Percentiles rank a stretch among this genome's conserved stretches.
Conservation (phyloP, 2,329 filamentous ascomycete genomes). For the Hypomyces rosellus region DNA sequence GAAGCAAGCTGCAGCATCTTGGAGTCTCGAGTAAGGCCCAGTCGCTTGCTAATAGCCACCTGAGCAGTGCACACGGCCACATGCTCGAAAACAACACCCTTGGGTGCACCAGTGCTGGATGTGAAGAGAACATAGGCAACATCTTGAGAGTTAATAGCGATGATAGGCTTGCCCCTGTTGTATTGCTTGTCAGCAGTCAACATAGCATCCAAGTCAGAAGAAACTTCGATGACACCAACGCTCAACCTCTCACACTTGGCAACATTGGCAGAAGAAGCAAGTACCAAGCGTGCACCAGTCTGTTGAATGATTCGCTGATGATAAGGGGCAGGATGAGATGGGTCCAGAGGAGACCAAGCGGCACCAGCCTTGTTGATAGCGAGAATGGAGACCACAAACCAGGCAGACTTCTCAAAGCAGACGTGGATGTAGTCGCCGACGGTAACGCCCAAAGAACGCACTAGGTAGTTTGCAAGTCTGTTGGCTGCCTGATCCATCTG, state of each 20-base stretch:
- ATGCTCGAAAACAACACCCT: conserved; percentile 6
- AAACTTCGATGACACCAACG: conserved; percentile 4
- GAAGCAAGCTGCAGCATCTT: conserved; percentile 13
- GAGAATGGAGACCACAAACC: conserved; percentile 2
- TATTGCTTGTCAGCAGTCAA: neutral
- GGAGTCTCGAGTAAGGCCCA: neutral
- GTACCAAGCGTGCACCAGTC: conserved; percentile 1
- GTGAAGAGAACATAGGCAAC: conserved; percentile 3
- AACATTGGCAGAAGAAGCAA: conserved; percentile 2
- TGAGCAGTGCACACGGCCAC: neutral
- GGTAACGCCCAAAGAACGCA: neutral
- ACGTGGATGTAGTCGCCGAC: neutral
- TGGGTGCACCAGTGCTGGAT: conserved; percentile 6
- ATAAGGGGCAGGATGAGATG: conserved; percentile 2
- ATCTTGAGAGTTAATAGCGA: neutral
- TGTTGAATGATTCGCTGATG: conserved; percentile 6
- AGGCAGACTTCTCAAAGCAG: conserved; percentile 8
- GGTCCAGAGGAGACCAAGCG: conserved; percentile 5
- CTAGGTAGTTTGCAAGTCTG: neutral
- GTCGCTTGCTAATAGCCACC: neutral
- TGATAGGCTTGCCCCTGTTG: neutral
- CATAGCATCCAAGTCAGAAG: neutral
- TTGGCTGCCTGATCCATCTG: neutral
- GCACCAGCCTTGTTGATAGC: conserved; percentile 8
- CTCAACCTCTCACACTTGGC: neutral